Base-by-base conservation (phyloP, 805 yeast genomes). In the Lipomyces sp. region DNA sequence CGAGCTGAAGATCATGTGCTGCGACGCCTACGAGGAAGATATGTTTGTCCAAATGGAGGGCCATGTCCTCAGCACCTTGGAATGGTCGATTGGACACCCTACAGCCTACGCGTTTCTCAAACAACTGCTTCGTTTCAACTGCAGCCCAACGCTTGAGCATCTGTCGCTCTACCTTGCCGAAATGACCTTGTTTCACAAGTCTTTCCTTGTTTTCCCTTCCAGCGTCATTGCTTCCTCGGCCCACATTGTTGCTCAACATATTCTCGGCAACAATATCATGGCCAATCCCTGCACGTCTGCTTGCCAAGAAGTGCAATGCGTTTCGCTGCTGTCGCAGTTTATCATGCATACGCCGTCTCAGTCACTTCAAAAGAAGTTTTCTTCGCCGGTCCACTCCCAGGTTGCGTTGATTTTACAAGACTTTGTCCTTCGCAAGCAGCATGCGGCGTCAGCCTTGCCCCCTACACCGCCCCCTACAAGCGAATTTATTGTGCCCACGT, bases 1-100 rank as follows among this genome's bases (percentile, higher is more conserved):
- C 29, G 95, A 86, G 63, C 74, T 87, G 49, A 80, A 84, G 50
- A 80, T 76, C 61, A 72, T 86, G 58, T 86, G 95, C 70, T 86
- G 86, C 41, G 75, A 75, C 49, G 76, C 76, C 10, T 82, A 82
- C 62, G 80, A 79, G 54, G 80, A 75, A 58, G 74, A 76, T 16
- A 74, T 80, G 78, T 81, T 80, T 60, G 69, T 75, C 45, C 90
- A 84, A 67, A 86, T 84, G 91, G 95, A 85, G 67, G 72, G 79
- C 60, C 91, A 85, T 63, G 80, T 83, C 50, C 72, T 83, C 64
- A 74, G 77, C 57, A 85, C 85, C 3, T 75, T 89, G 62, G 82
- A 79, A 57, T 87, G 87, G 95, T 73, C 74, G 32, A 70, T 87
- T 46, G 77, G 77, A 41, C 86, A 81, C 57, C 87, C 95, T 2